Percentiles rank a stretch among this genome's conserved stretches.
These are phyloP conservation scores for Eucalyptus dawsonii DNA, from an alignment of 345 rosid genomes.

Conservation along the genomic window DNA sequence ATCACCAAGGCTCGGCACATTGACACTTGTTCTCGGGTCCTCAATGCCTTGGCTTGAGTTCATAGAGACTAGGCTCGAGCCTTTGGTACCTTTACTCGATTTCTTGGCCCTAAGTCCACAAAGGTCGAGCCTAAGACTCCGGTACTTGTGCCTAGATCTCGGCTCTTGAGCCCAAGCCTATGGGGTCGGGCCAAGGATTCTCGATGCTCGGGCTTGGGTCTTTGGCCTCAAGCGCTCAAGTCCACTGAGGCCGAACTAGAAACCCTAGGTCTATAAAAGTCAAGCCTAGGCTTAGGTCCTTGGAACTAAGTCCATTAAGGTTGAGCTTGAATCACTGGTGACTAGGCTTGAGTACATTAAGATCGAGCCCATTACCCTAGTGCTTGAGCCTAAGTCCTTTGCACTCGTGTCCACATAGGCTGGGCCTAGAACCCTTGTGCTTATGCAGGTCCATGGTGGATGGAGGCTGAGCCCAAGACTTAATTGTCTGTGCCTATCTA, in stretches of 20 bases:
- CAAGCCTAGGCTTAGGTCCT: background rate
- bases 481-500: no score
- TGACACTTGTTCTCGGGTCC: background rate
- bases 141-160: background rate
- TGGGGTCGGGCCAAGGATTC: background rate
- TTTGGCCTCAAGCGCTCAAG: background rate
- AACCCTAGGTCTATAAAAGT: background rate
- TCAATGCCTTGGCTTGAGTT: background rate
- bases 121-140: background rate
- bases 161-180: background rate
- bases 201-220: background rate
- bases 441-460: background rate
- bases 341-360: background rate
- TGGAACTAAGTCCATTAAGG: background rate
- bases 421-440: background rate
- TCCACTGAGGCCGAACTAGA: background rate
- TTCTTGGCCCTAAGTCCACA: background rate
- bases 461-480: no score
- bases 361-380: background rate
- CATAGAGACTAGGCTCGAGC: background rate
- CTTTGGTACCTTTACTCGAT: background rate
- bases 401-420: background rate
- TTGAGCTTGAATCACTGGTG: background rate
- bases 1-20: background rate
- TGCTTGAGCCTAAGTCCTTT: background rate